Evolutionary conservation across 2,329 filamentous ascomycete genomes (phyloP), one percentile per base, ranked within the genome.

Genomic region (Trichothecium roseum): DNA sequence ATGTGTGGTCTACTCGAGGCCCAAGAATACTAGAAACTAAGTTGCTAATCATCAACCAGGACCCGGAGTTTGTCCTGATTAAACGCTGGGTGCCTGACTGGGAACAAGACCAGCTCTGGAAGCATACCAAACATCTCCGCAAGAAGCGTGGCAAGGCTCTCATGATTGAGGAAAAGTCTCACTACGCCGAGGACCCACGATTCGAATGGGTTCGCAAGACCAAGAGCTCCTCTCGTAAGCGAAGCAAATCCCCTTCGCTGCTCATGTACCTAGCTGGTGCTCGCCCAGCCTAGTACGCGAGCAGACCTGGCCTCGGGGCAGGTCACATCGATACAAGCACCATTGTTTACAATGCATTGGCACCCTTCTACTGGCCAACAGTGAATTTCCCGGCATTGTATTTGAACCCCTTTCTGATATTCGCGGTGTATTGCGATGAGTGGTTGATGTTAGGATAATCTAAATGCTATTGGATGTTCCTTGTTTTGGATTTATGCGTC

Each of bases 31-130:
- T 28, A 14, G 13, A 12, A 28, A 14, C 12, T 4, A 8, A 13
- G 15, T 28, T 30, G 32, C 44, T 75, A 59, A 55, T 50, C 47
- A 12, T 26, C 8, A 7, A 37, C 29, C 44, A 77, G 66, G 78
- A 87, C 48, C 69, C 74, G 14, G 75, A 81, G 32, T 87, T 75
- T 46, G 64, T 87, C 37, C 57, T 88, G 40, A 81, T 87, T 59
- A 83, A 81, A 56, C 68, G 76, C 37, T 84, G 75, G 74, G 75
- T 87, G 35, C 72, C 74, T 4, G 77, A 85, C 45, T 71, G 73
- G 41, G 73, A 85, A 51, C 82, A 85, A 49, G 72, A 84, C 39
- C 63, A 75, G 38, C 69, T 86, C 33, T 88, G 83, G 69, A 69
- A 74, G 30, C 81, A 87, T 57, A 85, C 82, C 3, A 68, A 68